phyloP scores from a whole-genome alignment of 257 asterid genomes.

The Salvia hispanica region DNA sequence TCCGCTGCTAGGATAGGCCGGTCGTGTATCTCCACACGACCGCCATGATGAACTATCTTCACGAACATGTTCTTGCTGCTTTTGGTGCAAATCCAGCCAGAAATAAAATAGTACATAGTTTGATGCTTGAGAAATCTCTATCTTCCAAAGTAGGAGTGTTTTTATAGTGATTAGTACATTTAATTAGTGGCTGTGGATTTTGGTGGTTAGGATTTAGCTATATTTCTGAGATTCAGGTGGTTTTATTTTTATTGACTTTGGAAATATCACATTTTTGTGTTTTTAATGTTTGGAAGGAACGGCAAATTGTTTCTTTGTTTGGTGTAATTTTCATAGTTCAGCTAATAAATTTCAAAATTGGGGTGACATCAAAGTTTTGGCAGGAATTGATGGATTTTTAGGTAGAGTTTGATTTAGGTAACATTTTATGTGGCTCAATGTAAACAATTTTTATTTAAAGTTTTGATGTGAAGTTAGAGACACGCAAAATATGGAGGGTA shows the following conservation, averaged over 20 bases:
- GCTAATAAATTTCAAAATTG: neutral
- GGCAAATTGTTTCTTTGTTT: neutral
- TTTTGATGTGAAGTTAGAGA: neutral
- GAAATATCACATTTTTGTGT: slow-evolving; percentile 24
- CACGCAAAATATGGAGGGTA: neutral
- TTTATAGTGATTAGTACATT: neutral
- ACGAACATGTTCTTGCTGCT: slow-evolving; percentile 49
- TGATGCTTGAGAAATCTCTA: neutral
- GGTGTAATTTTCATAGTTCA: neutral
- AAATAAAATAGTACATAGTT: slow-evolving; percentile 32
- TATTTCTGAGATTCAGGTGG: slow-evolving; percentile 18
- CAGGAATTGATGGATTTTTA: neutral
- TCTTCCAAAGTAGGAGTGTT: neutral
- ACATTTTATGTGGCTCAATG: neutral
- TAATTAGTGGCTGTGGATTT: slow-evolving; percentile 7
- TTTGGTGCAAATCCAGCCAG: slow-evolving; percentile 46
- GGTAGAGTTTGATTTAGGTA: neutral
- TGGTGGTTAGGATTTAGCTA: slow-evolving; percentile 3
- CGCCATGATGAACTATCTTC: slow-evolving; percentile 63
- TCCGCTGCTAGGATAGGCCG: slow-evolving; percentile 53
- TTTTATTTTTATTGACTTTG: slow-evolving; percentile 22
- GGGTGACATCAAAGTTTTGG: neutral
- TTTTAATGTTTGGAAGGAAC: slow-evolving; percentile 19
- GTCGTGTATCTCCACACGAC: slow-evolving; percentile 64
- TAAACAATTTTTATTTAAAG: neutral